Percentiles rank a stretch among this genome's conserved stretches.
phyloP scores from a whole-genome alignment of 192 early-diverging fungal species.

The Tieghemiomyces parasiticus region DNA sequence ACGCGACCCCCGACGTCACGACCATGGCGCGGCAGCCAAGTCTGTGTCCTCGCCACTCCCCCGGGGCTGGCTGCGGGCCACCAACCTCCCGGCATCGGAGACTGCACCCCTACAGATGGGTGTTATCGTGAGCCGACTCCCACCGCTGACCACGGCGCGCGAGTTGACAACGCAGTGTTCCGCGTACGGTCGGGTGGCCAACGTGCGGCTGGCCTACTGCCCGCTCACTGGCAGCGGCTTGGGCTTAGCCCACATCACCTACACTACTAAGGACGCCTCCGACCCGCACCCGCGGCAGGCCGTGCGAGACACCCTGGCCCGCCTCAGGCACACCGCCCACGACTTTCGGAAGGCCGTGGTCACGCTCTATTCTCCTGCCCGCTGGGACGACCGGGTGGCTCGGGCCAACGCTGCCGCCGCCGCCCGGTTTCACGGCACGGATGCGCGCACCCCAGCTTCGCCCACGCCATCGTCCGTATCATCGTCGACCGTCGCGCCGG shows the following conservation, averaged over 20 bases:
- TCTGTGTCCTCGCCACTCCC: not conserved
- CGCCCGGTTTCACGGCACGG: slow-evolving; percentile 1
- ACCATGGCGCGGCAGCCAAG: not conserved
- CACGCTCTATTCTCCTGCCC: slow-evolving; percentile 16
- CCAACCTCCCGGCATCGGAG: no score
- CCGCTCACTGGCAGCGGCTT: slow-evolving; percentile 29
- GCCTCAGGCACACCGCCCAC: slow-evolving; percentile 17
- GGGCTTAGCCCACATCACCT: slow-evolving; percentile 23
- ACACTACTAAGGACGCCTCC: slow-evolving; percentile 15
- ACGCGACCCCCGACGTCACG: not conserved
- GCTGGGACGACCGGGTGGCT: slow-evolving; percentile 7
- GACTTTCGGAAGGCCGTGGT: slow-evolving; percentile 15
- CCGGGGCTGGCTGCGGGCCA: not conserved
- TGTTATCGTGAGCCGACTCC: slow-evolving; percentile 12
- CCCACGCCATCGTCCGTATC: not conserved
- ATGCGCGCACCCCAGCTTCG: not conserved
- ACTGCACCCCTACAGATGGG: no score
- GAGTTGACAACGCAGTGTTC: slow-evolving; percentile 23
- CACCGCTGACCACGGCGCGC: slow-evolving; percentile 23
- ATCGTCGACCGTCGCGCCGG: not conserved
- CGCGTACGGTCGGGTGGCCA: slow-evolving; percentile 21
- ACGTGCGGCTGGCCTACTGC: slow-evolving; percentile 22
- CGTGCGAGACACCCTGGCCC: slow-evolving; percentile 18
- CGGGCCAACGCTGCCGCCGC: not conserved
- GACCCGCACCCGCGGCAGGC: slow-evolving; percentile 24